Evolutionary conservation across 345 rosid genomes (phyloP), one percentile per base, ranked within the genome.

Genomic region (Boechera divaricarpa): DNA sequence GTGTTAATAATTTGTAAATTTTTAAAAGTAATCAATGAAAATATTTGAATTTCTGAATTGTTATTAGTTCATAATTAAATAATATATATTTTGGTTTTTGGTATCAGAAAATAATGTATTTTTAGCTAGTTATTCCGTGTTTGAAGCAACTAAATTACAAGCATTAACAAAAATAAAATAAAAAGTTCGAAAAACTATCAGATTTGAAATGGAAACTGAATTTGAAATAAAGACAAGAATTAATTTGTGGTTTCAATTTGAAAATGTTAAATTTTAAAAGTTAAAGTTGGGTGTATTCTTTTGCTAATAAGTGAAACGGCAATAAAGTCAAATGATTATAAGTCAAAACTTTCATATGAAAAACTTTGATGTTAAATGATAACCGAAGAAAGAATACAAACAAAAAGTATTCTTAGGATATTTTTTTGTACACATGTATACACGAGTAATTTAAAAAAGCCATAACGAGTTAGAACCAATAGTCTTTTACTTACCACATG

Each of bases 401-500:
- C 29, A 45, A 47, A 66, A 73, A 65, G 58, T 35, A 56, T 4
- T 2, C 4, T 33, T 15, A 9, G 8, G 28, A 42, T 33, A 35
- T 41, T 8, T 9, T 7, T 39, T 39, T 21, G 24, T 21, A 21
- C 24, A 21, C 24, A 21, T 21, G 24, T 21, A 21, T 21, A 21
- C 24, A 21, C 24, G 55, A 60, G 52, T 52, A 48, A 36, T 67
- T 57, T 7, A 67, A 68, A 39, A 21, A 68, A 59, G 68, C 59
- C 67, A 57, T 6, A 5, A 64, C 6, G 60, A 73, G 70, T 53
- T 61, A 59, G n/a, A 35, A 11, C 24, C 72, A 75, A 67, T 28
- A 28, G 79, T 76, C 63, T 38, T 21, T 21, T 24, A 45, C 61
- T 49, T 32, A 68, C 63, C 75, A 76, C 75, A 69, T 63, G 74